Conservation (phyloP, 1,284 basidiomycete species). For the Cutaneotrichosporon sp. region DNA sequence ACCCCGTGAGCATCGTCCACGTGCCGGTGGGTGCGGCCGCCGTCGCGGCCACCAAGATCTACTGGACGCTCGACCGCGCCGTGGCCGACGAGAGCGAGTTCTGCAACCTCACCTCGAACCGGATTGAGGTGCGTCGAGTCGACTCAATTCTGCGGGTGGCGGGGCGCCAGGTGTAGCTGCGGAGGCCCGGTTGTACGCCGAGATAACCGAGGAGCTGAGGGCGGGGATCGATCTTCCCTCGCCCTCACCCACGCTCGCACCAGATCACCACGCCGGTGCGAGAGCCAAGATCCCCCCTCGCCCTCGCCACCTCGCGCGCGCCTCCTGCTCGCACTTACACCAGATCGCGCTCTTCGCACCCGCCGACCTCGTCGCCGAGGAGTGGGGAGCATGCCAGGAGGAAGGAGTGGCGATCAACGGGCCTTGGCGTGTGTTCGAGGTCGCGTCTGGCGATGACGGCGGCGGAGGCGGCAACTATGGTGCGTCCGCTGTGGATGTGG, state of each 20-base stretch:
- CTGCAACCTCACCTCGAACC: conserved; percentile 48
- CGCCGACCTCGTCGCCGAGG: conserved; percentile 31
- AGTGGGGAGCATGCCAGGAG: conserved; percentile 32
- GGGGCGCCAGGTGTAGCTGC: no score
- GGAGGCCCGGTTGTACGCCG: not conserved
- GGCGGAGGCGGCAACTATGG: conserved; percentile 37
- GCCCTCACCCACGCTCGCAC: not conserved
- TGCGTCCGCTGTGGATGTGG: conserved; percentile 13
- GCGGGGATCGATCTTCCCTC: no score
- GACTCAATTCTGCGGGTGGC: not conserved
- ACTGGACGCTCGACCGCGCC: conserved; percentile 45
- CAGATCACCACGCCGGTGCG: no score
- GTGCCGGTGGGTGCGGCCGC: conserved; percentile 35
- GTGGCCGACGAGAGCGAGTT: conserved; percentile 35
- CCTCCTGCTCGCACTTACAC: not conserved
- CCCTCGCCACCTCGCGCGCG: not conserved
- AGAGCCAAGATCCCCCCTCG: not conserved
- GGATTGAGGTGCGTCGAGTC: conserved; percentile 37
- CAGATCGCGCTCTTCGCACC: conserved; percentile 48
- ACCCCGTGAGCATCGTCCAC: conserved; percentile 45
- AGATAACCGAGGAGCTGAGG: no score
- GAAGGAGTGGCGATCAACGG: conserved; percentile 35
- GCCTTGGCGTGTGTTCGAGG: conserved; percentile 49
- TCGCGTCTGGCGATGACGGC: conserved; percentile 41
- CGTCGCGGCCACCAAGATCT: conserved; percentile 34